phyloP scores from a whole-genome alignment of 495 filamentous ascomycete genomes.

The Tetracladium setigerum region DNA sequence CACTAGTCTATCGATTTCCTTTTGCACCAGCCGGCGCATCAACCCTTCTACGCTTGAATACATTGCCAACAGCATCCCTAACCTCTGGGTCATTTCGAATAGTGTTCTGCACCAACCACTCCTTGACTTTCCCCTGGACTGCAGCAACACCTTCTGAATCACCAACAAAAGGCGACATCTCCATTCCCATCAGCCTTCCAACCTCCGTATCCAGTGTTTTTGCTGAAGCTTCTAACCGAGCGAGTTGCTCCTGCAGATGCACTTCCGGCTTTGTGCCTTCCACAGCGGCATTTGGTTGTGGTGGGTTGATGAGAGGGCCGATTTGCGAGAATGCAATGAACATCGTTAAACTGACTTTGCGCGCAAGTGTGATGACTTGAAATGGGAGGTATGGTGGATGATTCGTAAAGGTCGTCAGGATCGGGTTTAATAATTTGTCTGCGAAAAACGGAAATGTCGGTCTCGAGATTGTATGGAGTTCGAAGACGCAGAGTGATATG shows the following conservation, averaged over 20 bases:
- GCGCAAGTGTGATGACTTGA: conserved; percentile 70
- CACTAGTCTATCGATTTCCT: conserved; percentile 34
- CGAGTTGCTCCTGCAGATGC: conserved; percentile 38
- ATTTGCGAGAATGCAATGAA: conserved; percentile 91
- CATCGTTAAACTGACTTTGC: conserved; percentile 68
- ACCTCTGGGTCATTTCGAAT: conserved; percentile 69
- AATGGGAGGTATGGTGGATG: conserved; percentile 77
- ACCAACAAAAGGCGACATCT: conserved; percentile 74
- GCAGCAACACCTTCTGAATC: conserved; percentile 53
- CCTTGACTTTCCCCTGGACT: conserved; percentile 59
- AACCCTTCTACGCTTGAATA: conserved; percentile 48
- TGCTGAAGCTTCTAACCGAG: conserved; percentile 46
- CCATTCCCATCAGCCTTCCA: conserved; percentile 59
- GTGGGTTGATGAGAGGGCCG: conserved; percentile 48
- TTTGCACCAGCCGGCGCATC: conserved; percentile 48
- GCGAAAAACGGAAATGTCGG: conserved; percentile 50
- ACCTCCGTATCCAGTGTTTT: conserved; percentile 59
- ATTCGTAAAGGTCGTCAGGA: conserved; percentile 40
- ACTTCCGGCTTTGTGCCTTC: conserved; percentile 18
- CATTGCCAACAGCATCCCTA: conserved; percentile 59
- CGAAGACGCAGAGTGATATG: conserved; percentile 58
- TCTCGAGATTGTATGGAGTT: conserved; percentile 65
- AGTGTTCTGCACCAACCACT: conserved; percentile 70
- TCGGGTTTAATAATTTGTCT: conserved; percentile 51
- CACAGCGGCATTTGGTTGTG: conserved; percentile 17